Evolutionary conservation across 1,284 basidiomycete genomes (phyloP).

Genomic region (Clitocybe nebularis): DNA sequence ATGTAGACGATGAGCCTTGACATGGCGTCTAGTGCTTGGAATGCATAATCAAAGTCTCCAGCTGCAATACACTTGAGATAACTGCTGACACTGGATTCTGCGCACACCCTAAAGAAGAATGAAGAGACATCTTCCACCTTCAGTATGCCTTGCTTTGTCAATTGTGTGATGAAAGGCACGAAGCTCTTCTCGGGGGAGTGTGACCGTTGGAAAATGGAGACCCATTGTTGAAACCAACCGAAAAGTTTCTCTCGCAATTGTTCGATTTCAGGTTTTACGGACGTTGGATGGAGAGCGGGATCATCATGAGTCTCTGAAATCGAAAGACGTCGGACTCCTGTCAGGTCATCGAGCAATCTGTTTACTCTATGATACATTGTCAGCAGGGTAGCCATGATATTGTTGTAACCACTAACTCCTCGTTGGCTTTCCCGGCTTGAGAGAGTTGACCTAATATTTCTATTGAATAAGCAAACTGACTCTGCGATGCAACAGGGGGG

Average conservation of each 20-base stretch:
- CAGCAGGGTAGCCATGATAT: too few relatives aligned
- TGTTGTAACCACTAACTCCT: conserved; percentile 67
- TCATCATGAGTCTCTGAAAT: conserved; percentile 32
- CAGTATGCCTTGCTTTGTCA: conserved; percentile 95
- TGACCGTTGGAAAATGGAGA: conserved; percentile 90
- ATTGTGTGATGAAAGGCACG: conserved; percentile 94
- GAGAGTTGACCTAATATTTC: conserved; percentile 76
- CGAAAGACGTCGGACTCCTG: conserved; percentile 49
- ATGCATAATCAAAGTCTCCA: conserved; percentile 76
- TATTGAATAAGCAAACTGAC: conserved; percentile 79
- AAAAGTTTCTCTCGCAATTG: conserved; percentile 68
- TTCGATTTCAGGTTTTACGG: conserved; percentile 65
- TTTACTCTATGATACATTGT: conserved; percentile 31
- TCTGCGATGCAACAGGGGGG: conserved; percentile 75
- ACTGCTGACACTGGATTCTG: conserved; percentile 90
- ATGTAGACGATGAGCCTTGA: conserved; percentile 95
- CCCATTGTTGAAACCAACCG: conserved; percentile 90
- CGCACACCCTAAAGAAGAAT: conserved; percentile 97
- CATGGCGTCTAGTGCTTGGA: conserved; percentile 94
- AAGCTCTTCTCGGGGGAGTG: conserved; percentile 92
- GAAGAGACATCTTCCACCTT: conserved; percentile 96
- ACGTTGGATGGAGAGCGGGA: conserved; percentile 38
- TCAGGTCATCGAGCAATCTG: conserved; percentile 69
- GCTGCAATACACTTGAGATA: conserved; percentile 85
- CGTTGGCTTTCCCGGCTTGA: conserved; percentile 75